phyloP scores from a whole-genome alignment of 2,329 filamentous ascomycete species.

The Fusarium sp. region DNA sequence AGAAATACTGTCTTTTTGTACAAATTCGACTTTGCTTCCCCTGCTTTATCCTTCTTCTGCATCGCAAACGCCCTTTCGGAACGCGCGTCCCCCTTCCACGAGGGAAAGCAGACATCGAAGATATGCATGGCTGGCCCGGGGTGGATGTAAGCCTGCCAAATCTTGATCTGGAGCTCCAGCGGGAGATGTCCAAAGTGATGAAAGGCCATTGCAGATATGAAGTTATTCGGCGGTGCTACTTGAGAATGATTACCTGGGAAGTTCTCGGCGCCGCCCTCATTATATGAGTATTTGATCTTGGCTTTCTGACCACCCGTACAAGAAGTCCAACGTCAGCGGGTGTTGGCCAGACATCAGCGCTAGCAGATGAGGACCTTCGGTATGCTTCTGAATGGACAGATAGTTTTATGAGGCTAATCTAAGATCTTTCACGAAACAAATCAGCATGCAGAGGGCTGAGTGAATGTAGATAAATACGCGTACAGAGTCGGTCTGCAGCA shows the following conservation, averaged over 20 bases:
- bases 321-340: constrained; percentile 19
- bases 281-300: not conserved
- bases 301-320: not conserved
- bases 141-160: constrained; percentile 40
- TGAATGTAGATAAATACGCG: not conserved
- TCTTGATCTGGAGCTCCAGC: constrained; percentile 43
- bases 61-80: constrained; percentile 31
- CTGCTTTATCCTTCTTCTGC: constrained; percentile 1
- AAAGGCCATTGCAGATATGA: constrained; percentile 39
- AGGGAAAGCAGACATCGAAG: constrained; percentile 50
- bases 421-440: not conserved
- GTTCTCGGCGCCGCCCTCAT: not conserved
- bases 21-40: constrained; percentile 6
- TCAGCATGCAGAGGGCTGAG: not conserved
- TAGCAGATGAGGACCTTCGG: constrained; percentile 7
- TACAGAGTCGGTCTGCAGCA: not conserved
- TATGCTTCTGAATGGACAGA: constrained; percentile 1
- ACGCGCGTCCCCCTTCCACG: constrained; percentile 33
- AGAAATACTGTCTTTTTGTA: constrained; percentile 43
- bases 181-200: constrained; percentile 41
- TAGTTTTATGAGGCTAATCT: constrained; percentile 1
- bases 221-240: not conserved
- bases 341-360: constrained; percentile 19
- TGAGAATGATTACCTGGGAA: not conserved
- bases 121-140: constrained; percentile 47